A percentile compares a stretch with the other conserved stretches of the same genome.
phyloP scores from a whole-genome alignment of 805 yeast species.

The Saccharomycopsis sp. region DNA sequence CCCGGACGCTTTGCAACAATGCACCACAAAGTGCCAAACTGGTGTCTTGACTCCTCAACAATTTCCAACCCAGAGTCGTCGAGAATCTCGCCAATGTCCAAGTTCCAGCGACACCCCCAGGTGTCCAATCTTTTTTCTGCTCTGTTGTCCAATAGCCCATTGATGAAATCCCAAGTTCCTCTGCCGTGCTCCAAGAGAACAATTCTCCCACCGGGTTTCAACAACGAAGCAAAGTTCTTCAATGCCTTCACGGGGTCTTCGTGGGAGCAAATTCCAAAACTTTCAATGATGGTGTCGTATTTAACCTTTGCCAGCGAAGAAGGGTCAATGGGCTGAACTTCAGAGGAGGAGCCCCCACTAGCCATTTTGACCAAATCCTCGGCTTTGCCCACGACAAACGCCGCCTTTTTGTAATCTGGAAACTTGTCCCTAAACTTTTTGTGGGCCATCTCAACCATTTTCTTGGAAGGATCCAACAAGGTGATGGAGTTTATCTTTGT shows the following conservation, averaged over 20 bases:
- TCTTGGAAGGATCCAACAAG: conserved; percentile 71
- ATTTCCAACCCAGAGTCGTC: conserved; percentile 79
- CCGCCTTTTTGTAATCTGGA: conserved; percentile 64
- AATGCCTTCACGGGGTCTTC: conserved; percentile 83
- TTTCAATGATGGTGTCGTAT: conserved; percentile 88
- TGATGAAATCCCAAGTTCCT: conserved; percentile 69
- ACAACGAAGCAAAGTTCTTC: conserved; percentile 56
- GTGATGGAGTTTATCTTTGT: conserved; percentile 62
- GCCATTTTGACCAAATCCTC: conserved; percentile 66
- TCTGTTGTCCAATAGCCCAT: conserved; percentile 69
- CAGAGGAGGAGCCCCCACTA: conserved; percentile 23
- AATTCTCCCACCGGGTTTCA: conserved; percentile 86
- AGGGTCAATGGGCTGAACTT: conserved; percentile 23
- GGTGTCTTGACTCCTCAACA: conserved; percentile 70
- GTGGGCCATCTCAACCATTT: conserved; percentile 77
- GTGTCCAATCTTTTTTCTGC: conserved; percentile 75
- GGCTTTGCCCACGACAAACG: conserved; percentile 85
- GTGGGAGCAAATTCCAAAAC: conserved; percentile 94
- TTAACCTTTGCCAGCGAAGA: conserved; percentile 37
- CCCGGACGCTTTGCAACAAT: conserved; percentile 68
- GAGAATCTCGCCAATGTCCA: conserved; percentile 82
- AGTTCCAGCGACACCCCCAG: conserved; percentile 98
- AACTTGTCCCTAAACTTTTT: conserved; percentile 59
- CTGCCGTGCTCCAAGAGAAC: conserved; percentile 89
- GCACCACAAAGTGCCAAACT: conserved; percentile 90